Evolutionary conservation across 352 stramenopile species (phyloP).

Genomic region (Phytophthora fragariaefolia): DNA sequence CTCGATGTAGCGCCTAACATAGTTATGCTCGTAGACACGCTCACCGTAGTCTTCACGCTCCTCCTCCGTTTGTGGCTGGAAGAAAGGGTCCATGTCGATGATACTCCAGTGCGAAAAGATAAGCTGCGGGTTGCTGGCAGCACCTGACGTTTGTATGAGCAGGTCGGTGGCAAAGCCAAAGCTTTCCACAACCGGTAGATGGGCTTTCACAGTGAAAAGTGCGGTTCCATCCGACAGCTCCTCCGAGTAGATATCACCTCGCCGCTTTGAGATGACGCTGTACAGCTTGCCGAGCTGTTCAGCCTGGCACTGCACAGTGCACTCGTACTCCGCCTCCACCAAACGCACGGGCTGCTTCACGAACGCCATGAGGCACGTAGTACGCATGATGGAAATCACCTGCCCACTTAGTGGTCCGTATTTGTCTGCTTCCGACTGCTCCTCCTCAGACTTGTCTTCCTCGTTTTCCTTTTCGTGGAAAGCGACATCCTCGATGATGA

Average conservation of each 20-base stretch:
- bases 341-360: conserved; percentile 89
- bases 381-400: conserved; percentile 85
- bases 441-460: conserved; percentile 32
- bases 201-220: conserved; percentile 94
- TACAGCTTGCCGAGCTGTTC: conserved; percentile 96
- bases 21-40: conserved; percentile 92
- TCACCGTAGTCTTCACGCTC: conserved; percentile 97
- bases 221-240: conserved; percentile 93
- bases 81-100: conserved; percentile 96
- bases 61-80: conserved; percentile 95
- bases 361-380: conserved; percentile 73
- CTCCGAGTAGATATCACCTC: conserved; percentile 90
- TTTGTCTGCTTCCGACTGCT: conserved; percentile 39
- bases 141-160: conserved; percentile 94
- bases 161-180: conserved; percentile 94
- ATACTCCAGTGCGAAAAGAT: conserved; percentile 96
- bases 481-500: conserved; percentile 85
- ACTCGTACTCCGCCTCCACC: conserved; percentile 93
- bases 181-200: conserved; percentile 95
- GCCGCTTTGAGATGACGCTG: conserved; percentile 92
- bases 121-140: conserved; percentile 95
- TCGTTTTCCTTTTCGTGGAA: conserved; percentile 53
- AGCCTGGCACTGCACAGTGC: conserved; percentile 85
- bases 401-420: conserved; percentile 82
- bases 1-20: conserved; percentile 95